These are phyloP conservation scores for Eurotiales sp. DNA, from an alignment of 2,329 filamentous ascomycete species.

Conservation along the genomic window DNA sequence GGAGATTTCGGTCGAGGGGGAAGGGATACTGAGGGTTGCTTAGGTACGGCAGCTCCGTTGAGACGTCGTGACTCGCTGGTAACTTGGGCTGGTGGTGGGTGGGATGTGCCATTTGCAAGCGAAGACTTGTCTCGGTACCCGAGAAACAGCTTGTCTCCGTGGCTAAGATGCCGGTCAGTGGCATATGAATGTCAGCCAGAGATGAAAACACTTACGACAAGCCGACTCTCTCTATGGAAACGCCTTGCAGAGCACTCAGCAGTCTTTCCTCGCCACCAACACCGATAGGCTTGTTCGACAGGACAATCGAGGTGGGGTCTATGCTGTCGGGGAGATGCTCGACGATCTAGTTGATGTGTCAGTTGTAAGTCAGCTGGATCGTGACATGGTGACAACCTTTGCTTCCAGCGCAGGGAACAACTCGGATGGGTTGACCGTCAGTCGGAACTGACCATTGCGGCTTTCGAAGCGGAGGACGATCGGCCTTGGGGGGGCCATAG, in stretches of 20 bases:
- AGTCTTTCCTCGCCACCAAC: constrained; percentile 52
- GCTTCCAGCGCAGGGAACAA: constrained; percentile 61
- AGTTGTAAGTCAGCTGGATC: constrained; percentile 10
- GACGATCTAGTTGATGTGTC: constrained; percentile 43
- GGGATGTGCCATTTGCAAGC: constrained; percentile 48
- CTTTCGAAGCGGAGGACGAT: constrained; percentile 88
- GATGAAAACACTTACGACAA: constrained; percentile 56
- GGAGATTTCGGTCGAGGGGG: constrained; percentile 57
- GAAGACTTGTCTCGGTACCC: constrained; percentile 64
- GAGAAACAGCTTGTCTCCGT: constrained; percentile 89
- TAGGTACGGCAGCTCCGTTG: constrained; percentile 33
- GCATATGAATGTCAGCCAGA: constrained; percentile 12
- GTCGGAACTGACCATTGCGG: constrained; percentile 86
- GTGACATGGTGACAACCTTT: constrained; percentile 28
- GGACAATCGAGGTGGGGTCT: constrained; percentile 52
- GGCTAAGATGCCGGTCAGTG: constrained; percentile 47
- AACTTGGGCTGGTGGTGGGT: constrained; percentile 19
- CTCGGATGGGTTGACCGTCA: constrained; percentile 70
- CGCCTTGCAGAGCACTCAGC: constrained; percentile 49
- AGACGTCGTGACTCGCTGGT: constrained; percentile 30
- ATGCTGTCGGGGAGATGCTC: constrained; percentile 58
- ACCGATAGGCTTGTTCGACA: constrained; percentile 60
- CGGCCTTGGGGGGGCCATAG: constrained; percentile 38
- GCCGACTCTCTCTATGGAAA: constrained; percentile 56
- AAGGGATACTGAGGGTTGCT: constrained; percentile 59